phyloP scores from a whole-genome alignment of 176 grass and related monocot species.

The Saccharum spontaneum region DNA sequence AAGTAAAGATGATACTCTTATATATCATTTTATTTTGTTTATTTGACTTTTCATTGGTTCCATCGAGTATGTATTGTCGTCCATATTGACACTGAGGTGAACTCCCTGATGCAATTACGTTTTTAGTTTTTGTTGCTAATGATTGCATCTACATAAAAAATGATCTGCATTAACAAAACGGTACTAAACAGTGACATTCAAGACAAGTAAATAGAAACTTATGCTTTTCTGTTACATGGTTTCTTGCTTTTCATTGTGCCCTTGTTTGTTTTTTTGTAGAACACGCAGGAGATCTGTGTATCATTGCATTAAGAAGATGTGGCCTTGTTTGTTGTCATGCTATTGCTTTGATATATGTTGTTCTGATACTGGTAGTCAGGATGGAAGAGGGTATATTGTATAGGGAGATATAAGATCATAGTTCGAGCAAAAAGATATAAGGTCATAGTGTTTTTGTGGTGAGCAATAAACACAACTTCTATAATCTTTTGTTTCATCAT shows the following conservation, averaged over 20 bases:
- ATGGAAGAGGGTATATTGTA: background rate
- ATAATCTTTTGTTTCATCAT: background rate
- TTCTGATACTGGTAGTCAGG: background rate
- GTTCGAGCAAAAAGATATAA: background rate
- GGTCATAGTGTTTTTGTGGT: background rate
- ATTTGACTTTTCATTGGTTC: background rate
- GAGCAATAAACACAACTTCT: background rate
- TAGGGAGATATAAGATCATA: background rate
- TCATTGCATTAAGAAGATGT: background rate
- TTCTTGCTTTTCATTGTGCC: background rate
- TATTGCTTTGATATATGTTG: background rate
- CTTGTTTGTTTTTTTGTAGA: background rate
- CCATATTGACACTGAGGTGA: background rate
- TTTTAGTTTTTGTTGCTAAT: background rate
- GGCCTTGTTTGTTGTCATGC: background rate
- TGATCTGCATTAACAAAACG: background rate
- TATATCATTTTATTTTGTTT: background rate
- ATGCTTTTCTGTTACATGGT: background rate
- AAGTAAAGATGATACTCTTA: background rate
- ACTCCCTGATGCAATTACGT: background rate
- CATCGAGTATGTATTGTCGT: background rate
- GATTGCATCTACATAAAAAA: background rate
- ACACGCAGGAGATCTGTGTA: too few relatives aligned
- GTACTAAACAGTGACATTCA: background rate
- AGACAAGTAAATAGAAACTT: background rate